Percentiles rank a stretch among this genome's conserved stretches.
phyloP scores from a whole-genome alignment of 2,329 filamentous ascomycete genomes.

The Apiospora marii region DNA sequence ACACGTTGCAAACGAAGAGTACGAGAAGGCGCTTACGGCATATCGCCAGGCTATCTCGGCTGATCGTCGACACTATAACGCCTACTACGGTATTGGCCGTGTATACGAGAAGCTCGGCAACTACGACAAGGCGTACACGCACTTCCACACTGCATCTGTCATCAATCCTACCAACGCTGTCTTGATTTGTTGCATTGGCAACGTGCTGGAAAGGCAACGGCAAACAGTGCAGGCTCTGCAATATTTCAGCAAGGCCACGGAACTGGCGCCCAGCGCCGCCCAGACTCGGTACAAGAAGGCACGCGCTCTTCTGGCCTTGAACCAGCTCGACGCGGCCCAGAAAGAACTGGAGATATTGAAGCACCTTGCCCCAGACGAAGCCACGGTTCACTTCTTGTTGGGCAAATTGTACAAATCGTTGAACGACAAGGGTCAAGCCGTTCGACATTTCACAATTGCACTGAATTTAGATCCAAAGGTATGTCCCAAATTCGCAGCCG shows the following conservation, averaged over 20 bases:
- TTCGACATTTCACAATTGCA: conserved; percentile 93
- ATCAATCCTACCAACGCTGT: conserved; percentile 97
- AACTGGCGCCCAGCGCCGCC: conserved; percentile 81
- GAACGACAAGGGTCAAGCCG: conserved; percentile 79
- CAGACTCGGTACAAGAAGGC: conserved; percentile 94
- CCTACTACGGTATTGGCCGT: conserved; percentile 88
- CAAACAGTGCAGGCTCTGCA: conserved; percentile 79
- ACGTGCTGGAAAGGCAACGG: conserved; percentile 87
- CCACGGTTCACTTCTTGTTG: conserved; percentile 93
- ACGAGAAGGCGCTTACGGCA: conserved; percentile 88
- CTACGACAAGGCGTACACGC: conserved; percentile 87
- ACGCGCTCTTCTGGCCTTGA: conserved; percentile 80
- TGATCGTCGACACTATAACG: conserved; percentile 92
- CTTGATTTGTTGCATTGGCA: conserved; percentile 89
- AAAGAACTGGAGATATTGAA: conserved; percentile 87
- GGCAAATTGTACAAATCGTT: conserved; percentile 82
- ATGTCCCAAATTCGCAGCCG: conserved; percentile 39
- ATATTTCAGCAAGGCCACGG: conserved; percentile 83
- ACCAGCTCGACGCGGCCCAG: conserved; percentile 74
- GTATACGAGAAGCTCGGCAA: conserved; percentile 92
- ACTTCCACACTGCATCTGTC: conserved; percentile 85
- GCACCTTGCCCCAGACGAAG: conserved; percentile 91
- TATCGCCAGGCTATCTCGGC: conserved; percentile 88
- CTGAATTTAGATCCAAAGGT: conserved; percentile 97
- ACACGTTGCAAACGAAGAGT: conserved; percentile 94